phyloP scores from a whole-genome alignment of 495 filamentous ascomycete species.

The Penicillium longicatenatum region DNA sequence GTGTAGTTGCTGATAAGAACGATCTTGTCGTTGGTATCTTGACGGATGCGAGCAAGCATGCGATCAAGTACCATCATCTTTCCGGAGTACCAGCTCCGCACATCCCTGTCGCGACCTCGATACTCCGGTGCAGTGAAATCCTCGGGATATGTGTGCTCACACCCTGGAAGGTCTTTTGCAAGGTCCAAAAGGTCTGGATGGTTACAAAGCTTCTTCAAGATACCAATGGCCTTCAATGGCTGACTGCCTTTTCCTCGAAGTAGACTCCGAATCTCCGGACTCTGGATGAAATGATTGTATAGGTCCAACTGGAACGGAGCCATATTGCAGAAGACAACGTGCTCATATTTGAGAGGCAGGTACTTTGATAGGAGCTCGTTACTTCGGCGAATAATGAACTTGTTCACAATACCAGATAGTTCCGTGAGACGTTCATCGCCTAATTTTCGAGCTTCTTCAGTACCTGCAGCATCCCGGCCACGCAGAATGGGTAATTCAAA shows the following conservation, averaged over 20 bases:
- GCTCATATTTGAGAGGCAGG: slow-evolving; percentile 97
- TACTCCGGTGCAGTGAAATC: slow-evolving; percentile 88
- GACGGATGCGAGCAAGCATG: slow-evolving; percentile 95
- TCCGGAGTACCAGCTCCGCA: slow-evolving; percentile 95
- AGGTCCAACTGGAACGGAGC: slow-evolving; percentile 89
- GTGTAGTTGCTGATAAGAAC: slow-evolving; percentile 99
- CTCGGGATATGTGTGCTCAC: slow-evolving; percentile 78
- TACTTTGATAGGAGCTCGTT: slow-evolving; percentile 99
- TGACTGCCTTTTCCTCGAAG: slow-evolving; percentile 94
- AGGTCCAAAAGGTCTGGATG: slow-evolving; percentile 93
- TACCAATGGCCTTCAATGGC: slow-evolving; percentile 91
- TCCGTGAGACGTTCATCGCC: slow-evolving; percentile 84
- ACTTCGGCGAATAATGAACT: slow-evolving; percentile 97
- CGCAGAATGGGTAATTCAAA: slow-evolving; percentile 92
- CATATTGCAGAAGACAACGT: slow-evolving; percentile 99
- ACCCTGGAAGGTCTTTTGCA: slow-evolving; percentile 81
- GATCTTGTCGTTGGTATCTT: slow-evolving; percentile 98
- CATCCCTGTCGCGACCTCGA: slow-evolving; percentile 84
- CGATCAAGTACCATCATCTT: slow-evolving; percentile 98
- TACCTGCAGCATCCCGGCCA: slow-evolving; percentile 88
- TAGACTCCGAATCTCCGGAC: slow-evolving; percentile 90
- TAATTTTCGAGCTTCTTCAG: slow-evolving; percentile 77
- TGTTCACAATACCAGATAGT: slow-evolving; percentile 85
- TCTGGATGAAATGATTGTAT: slow-evolving; percentile 96
- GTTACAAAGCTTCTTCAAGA: slow-evolving; percentile 98